Base-by-base conservation (phyloP, 176 grass and related monocot genomes). In the Thinopyrum elongatum region DNA sequence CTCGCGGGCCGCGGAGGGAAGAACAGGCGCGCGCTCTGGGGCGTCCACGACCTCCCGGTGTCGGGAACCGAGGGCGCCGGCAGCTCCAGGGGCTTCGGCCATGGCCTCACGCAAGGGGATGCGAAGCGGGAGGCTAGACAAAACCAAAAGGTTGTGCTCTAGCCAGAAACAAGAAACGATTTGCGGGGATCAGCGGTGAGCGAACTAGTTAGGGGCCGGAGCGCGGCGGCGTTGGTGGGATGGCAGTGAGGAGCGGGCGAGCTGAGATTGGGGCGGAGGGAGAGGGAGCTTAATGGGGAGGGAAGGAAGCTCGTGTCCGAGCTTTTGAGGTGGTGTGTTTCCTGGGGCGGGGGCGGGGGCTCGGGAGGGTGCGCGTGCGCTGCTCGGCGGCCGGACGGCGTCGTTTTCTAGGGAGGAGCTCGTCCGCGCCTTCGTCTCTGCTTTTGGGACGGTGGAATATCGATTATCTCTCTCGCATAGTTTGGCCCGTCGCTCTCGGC, bases 71-170 rank as follows among this genome's bases (percentile, higher is more conserved):
- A 93, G 61, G 28, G 81, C 81, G n/a, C 39, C 90, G 59, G 85
- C 76, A 75, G 81, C 47, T 17, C 84, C 72, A 65, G 85, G 76
- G 80, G 79, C 86, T 63, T 95, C 86, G 1, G 82, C 95, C 95
- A 98, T 98, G 70, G 81, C 53, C 78, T 33, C 27, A 1, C 27
- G 53, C 71, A 69, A 29, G 42, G 26, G 0, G 46, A 3, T 1
- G 81, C 51, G 84, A 3, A 19, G 60, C 58, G 16, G 14, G 4
- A 22, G 19, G 19, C 38, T 61, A 28, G 79, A 14, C 39, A 80
- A 27, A 44, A 23, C 38, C 19, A 25, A 17, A 8, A 22, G n/a
- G 23, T 0, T 19, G 49, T 1, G 49, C 49, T 53, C 49, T 53
- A 6, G 4, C 49, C 49, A 53, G 2, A 21, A 55, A 44, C 11